Base-by-base conservation (phyloP, 805 yeast genomes). In the Candida hispaniensis region DNA sequence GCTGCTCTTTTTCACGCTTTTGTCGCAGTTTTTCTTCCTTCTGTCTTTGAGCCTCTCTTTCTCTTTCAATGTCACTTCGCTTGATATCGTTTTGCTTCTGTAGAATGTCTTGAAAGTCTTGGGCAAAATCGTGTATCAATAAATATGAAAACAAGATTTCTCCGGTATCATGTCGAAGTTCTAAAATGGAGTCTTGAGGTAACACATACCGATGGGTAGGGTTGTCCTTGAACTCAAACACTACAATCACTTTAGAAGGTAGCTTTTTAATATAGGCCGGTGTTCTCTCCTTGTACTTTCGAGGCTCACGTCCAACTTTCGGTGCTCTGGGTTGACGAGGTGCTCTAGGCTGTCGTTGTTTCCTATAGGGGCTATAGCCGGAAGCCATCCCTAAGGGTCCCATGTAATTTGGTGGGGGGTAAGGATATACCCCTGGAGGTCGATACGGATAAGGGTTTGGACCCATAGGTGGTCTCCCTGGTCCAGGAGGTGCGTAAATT, bases 161-260 rank as follows among this genome's bases (percentile, higher is more conserved):
- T 1, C 47, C 59, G 17, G 53, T 58, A 2, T 44, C 45, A 6
- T 46, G 38, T 9, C 52, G 33, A 14, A 45, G 41, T 56, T 86
- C 96, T 40, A 79, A 60, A 3, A 88, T 67, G 1, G 93, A 69
- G 43, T 82, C 71, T 44, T 75, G 75, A 0, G 97, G 96, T 1
- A 88, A 51, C 40, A 68, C 59, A 48, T 69, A 88, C 40, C 97
- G 66, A 6, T 75, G 75, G 28, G 75, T 67, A 0, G 91, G 71
- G 51, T 75, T 76, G 47, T 91, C 97, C 16, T 68, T 67, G 58
- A 75, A 88, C 54, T 91, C 98, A 53, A 88, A 75, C 5, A 85
- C 75, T 23, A 91, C 52, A 35, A 81, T 78, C 1, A 93, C 83
- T 18, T 32, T 32, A 14, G 36, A 32, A 4, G 36, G 36, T 22